Percentiles rank a stretch among this genome's conserved stretches.
Evolutionary conservation across 2,329 filamentous ascomycete genomes (phyloP).

Genomic region (Epichloe elymi): DNA sequence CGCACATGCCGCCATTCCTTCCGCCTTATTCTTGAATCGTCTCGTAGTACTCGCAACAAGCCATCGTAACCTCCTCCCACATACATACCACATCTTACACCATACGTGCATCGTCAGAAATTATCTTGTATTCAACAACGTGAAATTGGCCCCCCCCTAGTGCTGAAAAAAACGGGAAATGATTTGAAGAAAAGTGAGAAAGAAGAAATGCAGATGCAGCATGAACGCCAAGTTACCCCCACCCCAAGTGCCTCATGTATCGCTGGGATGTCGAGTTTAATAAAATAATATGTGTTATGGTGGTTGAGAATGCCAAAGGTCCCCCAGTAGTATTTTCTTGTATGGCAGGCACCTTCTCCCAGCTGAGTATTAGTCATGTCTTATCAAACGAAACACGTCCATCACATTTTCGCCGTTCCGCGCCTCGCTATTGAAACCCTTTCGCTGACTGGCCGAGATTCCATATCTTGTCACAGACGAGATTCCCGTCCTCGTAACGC

Average conservation of each 20-base stretch:
- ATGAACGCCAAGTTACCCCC: not conserved
- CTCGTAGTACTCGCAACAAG: too few species aligned
- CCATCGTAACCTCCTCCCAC: too few species aligned
- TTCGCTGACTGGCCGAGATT: conserved; percentile 11
- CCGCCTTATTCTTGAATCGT: too few species aligned
- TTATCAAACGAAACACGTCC: too few species aligned
- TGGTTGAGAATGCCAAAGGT: too few species aligned
- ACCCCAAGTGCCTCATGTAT: not conserved
- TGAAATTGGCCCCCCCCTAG: not conserved
- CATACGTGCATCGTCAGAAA: too few species aligned
- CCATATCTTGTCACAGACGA: conserved; percentile 17
- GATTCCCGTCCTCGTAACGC: conserved; percentile 8
- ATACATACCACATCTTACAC: too few species aligned
- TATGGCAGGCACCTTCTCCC: too few species aligned
- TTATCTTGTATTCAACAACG: too few species aligned
- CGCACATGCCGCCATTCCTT: too few species aligned
- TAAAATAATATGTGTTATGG: not conserved
- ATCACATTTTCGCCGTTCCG: not conserved
- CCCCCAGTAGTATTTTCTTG: too few species aligned
- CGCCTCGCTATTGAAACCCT: conserved; percentile 3
- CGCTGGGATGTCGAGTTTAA: not conserved
- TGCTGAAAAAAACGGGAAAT: not conserved
- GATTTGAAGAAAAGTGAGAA: not conserved
- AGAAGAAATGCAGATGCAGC: not conserved
- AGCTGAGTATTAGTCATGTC: too few species aligned